Percentiles rank a stretch among this genome's conserved stretches.
Conservation (phyloP, 495 filamentous ascomycete genomes). For the Penicillium argentinense region DNA sequence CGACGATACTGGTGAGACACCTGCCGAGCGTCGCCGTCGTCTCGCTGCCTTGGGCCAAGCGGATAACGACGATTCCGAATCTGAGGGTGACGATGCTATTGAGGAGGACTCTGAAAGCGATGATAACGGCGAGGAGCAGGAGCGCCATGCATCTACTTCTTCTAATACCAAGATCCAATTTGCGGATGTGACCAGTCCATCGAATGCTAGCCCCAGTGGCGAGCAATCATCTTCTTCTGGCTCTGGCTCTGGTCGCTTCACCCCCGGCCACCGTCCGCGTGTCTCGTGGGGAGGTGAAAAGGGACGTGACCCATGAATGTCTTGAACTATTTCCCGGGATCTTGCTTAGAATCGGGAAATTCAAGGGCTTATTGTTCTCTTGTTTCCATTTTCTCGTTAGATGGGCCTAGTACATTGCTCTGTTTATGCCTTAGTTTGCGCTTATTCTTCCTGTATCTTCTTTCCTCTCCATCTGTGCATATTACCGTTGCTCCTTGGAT, state of each 20-base stretch:
- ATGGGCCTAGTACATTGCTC: background rate
- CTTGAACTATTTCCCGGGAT: background rate
- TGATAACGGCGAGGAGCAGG: conserved; percentile 23
- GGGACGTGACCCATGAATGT: conserved; percentile 16
- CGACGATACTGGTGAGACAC: conserved; percentile 67
- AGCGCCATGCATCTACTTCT: conserved; percentile 16
- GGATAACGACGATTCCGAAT: conserved; percentile 61
- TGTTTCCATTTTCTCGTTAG: background rate
- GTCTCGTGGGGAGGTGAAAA: conserved; percentile 32
- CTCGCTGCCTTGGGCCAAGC: conserved; percentile 77
- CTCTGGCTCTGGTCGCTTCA: conserved; percentile 3
- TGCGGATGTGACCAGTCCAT: conserved; percentile 31
- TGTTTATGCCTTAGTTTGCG: conserved; percentile 6
- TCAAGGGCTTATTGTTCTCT: background rate
- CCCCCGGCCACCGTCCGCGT: conserved; percentile 20
- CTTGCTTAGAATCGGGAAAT: too few species aligned
- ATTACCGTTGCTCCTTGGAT: conserved; percentile 7
- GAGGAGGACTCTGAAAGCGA: conserved; percentile 33
- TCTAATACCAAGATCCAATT: conserved; percentile 39
- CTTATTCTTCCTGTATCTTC: conserved; percentile 10
- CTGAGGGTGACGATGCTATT: conserved; percentile 37
- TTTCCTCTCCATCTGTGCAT: conserved; percentile 11
- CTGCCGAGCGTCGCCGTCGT: conserved; percentile 77
- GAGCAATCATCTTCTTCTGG: conserved; percentile 20
- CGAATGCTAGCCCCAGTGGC: conserved; percentile 1